Evolutionary conservation across 371 early-diverging fungal genomes (phyloP).

Genomic region (Syncephalis plumigaleata): DNA sequence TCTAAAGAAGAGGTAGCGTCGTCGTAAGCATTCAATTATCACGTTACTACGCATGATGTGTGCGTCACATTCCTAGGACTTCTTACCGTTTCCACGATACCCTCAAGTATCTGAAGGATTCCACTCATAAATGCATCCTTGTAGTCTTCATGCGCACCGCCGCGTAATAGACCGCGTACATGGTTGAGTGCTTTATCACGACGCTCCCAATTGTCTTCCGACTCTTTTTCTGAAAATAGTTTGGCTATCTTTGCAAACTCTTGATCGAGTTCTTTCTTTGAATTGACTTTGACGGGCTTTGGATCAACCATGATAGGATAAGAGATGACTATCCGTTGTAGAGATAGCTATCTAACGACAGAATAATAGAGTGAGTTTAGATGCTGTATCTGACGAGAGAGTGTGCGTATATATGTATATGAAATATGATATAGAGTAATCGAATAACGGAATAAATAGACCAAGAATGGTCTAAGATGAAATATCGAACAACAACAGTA

Average conservation of each 20-base stretch:
- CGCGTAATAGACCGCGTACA: conserved; percentile 12
- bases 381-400: no score
- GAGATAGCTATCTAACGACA: no score
- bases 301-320: no score
- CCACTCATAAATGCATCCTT: conserved; percentile 3
- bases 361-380: no score
- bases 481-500: no score
- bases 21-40: conserved; percentile 1
- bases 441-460: no score
- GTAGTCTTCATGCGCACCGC: conserved; percentile 6
- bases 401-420: no score
- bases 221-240: conserved; percentile 16
- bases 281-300: no score
- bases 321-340: no score
- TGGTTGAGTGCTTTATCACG: conserved; percentile 12
- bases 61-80: neutral
- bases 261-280: conserved; percentile 8
- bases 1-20: conserved; percentile 1
- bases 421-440: no score
- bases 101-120: conserved; percentile 8
- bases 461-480: no score
- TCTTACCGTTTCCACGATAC: conserved; percentile 11
- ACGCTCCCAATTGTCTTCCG: conserved; percentile 21
- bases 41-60: neutral
- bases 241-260: conserved; percentile 8